phyloP scores from a whole-genome alignment of 441 rosid genomes.

The Bocquillonia castaneifolia region DNA sequence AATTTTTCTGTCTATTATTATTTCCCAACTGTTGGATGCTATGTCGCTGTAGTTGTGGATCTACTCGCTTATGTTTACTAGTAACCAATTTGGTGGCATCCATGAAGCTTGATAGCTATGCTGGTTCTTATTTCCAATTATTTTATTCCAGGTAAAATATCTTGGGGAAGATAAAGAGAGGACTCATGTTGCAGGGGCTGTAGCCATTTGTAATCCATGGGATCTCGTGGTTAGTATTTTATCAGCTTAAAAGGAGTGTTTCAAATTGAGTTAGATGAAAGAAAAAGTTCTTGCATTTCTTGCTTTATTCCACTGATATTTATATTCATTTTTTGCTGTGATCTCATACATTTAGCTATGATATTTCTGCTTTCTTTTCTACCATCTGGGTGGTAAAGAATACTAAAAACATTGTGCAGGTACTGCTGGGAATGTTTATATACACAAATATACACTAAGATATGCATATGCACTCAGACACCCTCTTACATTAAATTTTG shows the following conservation, averaged over 20 bases:
- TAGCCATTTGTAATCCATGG: constrained; percentile 82
- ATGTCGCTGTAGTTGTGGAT: neutral
- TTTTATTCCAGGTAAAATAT: constrained; percentile 68
- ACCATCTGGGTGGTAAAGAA: neutral
- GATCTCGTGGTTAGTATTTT: constrained; percentile 73
- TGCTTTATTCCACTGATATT: neutral
- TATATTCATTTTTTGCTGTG: neutral
- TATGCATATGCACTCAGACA: neutral
- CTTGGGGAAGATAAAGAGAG: constrained; percentile 75
- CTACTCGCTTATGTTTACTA: neutral
- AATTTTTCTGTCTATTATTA: too few relatives aligned
- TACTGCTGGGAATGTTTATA: neutral
- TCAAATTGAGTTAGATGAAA: neutral
- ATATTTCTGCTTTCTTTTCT: neutral
- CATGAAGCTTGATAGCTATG: too few relatives aligned
- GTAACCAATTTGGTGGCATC: neutral
- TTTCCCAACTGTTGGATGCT: neutral
- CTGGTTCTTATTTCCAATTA: constrained; percentile 1
- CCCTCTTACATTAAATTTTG: neutral
- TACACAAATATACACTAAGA: neutral
- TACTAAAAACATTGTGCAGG: neutral
- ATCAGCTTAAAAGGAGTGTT: neutral
- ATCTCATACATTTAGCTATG: neutral
- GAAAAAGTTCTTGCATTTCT: neutral
- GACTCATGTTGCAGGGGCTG: constrained; percentile 70